phyloP scores from a whole-genome alignment of 2,329 filamentous ascomycete genomes.

The Sarocladium strictum region DNA sequence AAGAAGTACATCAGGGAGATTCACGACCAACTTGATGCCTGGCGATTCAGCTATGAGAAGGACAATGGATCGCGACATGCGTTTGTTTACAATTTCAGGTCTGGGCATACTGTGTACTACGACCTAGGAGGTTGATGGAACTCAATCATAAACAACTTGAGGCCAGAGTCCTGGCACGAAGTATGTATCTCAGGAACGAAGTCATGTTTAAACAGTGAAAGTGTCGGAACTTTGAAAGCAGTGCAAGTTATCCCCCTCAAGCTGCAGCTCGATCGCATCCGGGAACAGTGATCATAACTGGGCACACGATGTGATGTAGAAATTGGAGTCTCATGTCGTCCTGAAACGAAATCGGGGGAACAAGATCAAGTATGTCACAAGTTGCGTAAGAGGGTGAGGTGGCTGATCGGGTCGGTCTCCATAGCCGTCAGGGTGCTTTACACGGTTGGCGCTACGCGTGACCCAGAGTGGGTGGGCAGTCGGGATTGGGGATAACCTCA shows the following conservation, averaged over 20 bases:
- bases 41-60: conserved; percentile 50
- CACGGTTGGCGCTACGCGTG: background rate
- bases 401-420: background rate
- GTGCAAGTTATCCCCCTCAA: too few species aligned
- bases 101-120: conserved; percentile 78
- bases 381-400: background rate
- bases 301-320: background rate
- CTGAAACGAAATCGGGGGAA: background rate
- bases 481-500: background rate
- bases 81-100: conserved; percentile 89
- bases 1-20: conserved; percentile 78
- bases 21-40: conserved; percentile 66
- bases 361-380: background rate
- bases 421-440: conserved; percentile 3
- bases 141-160: too few species aligned
- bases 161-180: too few species aligned
- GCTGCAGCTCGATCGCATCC: too few species aligned
- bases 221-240: too few species aligned
- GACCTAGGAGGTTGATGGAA: conserved; percentile 58
- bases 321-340: background rate
- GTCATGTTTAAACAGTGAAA: too few species aligned
- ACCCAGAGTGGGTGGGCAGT: background rate
- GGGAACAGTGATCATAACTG: too few species aligned
- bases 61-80: conserved; percentile 59
- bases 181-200: too few species aligned